These are phyloP conservation scores for Solanum habrochaites DNA, from an alignment of 257 asterid species.

Conservation along the genomic window DNA sequence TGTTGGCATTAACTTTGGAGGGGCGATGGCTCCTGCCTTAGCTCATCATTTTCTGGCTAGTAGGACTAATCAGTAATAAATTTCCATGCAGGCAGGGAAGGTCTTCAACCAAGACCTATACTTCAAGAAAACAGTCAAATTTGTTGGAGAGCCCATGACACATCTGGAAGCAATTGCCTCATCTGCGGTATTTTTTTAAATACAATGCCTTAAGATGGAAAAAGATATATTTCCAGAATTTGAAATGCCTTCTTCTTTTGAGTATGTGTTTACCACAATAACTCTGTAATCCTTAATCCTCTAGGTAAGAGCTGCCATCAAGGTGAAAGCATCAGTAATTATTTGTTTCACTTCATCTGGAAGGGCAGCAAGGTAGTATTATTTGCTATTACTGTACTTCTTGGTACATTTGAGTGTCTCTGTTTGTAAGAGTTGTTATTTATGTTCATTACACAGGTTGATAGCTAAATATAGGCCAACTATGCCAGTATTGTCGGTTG, in stretches of 20 bases:
- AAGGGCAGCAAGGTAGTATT: slow-evolving; percentile 73
- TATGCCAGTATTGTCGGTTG: slow-evolving; percentile 87
- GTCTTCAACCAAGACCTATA: slow-evolving; percentile 73
- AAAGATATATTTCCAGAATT: not conserved
- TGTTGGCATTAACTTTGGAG: not conserved
- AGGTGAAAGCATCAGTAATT: slow-evolving; percentile 90
- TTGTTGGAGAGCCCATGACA: slow-evolving; percentile 77
- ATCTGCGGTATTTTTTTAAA: slow-evolving; percentile 42
- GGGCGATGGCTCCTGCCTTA: not conserved
- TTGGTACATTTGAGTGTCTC: not conserved
- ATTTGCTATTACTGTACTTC: not conserved
- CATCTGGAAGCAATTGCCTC: slow-evolving; percentile 92
- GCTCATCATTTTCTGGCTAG: not conserved
- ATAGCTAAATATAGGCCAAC: slow-evolving; percentile 93
- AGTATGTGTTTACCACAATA: not conserved
- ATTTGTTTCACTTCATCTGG: slow-evolving; percentile 91
- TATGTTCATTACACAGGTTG: slow-evolving; percentile 32
- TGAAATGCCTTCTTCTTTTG: not conserved
- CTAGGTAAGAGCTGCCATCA: slow-evolving; percentile 91
- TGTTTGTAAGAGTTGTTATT: not conserved
- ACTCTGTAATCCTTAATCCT: not conserved
- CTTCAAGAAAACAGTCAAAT: slow-evolving; percentile 63
- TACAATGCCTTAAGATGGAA: not conserved
- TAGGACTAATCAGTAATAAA: not conserved
- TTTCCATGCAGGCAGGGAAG: slow-evolving; percentile 69